Evolutionary conservation across 2,329 filamentous ascomycete species (phyloP).

Genomic region (Pseudopithomyces maydicus): DNA sequence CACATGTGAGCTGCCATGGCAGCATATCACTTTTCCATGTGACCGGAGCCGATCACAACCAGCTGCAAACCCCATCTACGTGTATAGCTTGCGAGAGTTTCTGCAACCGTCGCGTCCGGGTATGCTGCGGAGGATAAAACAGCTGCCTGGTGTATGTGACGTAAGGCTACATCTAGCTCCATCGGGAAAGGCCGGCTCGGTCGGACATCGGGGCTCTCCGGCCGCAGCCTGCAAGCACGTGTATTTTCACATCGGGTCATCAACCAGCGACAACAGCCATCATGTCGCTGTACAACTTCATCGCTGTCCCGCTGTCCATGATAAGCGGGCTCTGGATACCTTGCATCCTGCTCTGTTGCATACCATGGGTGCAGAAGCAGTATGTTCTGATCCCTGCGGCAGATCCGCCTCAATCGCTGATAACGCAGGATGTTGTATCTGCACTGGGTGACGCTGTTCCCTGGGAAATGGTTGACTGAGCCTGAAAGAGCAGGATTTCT

Average conservation of each 20-base stretch:
- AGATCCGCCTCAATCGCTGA: conserved; percentile 9
- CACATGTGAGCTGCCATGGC: too few relatives aligned
- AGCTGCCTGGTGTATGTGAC: background rate
- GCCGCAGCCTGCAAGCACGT: too few relatives aligned
- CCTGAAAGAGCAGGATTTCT: conserved; percentile 45
- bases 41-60: too few relatives aligned
- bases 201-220: too few relatives aligned
- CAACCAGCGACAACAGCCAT: conserved; percentile 11
- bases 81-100: too few relatives aligned
- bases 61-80: too few relatives aligned
- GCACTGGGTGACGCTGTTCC: conserved; percentile 41
- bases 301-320: conserved; percentile 30
- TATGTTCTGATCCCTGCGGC: conserved; percentile 10
- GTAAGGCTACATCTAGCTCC: background rate
- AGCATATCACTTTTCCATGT: too few relatives aligned
- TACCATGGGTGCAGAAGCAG: conserved; percentile 45
- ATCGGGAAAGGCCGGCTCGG: too few relatives aligned
- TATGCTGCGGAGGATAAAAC: too few relatives aligned
- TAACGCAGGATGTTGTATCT: conserved; percentile 41
- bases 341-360: conserved; percentile 38
- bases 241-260: too few relatives aligned
- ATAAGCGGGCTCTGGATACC: conserved; percentile 43
- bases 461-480: conserved; percentile 41
- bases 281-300: conserved; percentile 26
- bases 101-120: too few relatives aligned